Conservation (phyloP, 139 green algal species). For the Volvox africanus region DNA sequence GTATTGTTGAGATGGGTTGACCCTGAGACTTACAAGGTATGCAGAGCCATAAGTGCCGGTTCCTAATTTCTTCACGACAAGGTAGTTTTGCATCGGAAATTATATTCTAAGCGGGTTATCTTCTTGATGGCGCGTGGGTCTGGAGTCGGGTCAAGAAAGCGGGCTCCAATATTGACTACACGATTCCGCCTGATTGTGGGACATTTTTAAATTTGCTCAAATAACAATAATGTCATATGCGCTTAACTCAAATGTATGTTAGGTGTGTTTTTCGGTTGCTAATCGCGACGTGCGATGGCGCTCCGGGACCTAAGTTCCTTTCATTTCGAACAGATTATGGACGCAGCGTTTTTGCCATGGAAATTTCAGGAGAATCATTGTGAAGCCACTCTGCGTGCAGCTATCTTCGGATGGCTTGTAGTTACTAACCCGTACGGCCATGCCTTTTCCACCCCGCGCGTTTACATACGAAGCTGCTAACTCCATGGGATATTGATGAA, state of each 20-base stretch:
- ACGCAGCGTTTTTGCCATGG: background rate
- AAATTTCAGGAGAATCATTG: too few relatives aligned
- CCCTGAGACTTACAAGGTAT: slow-evolving; percentile 60
- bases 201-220: background rate
- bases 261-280: too few relatives aligned
- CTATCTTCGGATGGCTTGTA: too few relatives aligned
- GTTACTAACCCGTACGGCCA: too few relatives aligned
- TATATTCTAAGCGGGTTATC: background rate
- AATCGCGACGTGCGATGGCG: too few relatives aligned
- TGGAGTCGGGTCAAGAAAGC: background rate
- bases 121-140: slow-evolving; percentile 1
- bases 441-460: too few relatives aligned
- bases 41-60: slow-evolving; percentile 68
- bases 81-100: slow-evolving; percentile 69
- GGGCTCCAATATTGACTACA: background rate
- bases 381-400: too few relatives aligned
- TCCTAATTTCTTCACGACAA: slow-evolving; percentile 68
- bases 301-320: background rate
- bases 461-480: too few relatives aligned
- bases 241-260: background rate
- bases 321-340: background rate
- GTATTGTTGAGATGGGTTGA: slow-evolving; percentile 50
- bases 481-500: too few relatives aligned
- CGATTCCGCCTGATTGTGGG: background rate
- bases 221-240: background rate